Base-by-base conservation (phyloP, 805 yeast genomes). In the Barnettozyma sucrosica region DNA sequence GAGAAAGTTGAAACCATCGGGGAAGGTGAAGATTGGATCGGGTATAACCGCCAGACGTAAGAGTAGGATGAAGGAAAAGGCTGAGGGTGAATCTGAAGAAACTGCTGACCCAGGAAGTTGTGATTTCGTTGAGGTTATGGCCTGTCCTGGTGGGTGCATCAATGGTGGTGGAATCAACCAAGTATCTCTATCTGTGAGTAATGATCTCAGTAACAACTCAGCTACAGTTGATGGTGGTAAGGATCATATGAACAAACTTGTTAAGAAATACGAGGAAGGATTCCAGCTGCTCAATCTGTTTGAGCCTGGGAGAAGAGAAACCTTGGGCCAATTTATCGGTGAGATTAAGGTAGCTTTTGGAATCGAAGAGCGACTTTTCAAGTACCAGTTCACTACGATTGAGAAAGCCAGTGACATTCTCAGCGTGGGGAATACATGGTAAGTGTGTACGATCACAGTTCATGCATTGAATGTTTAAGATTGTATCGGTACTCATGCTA, bases 121-220 rank as follows among this genome's bases (percentile, higher is more conserved):
- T 55, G 93, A 88, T 52, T 87, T 85, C 55, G 86, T 92, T 6
- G 99, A 93, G 59, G 85, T 93, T 40, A 92, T 89, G 97, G 99
- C 99, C 1, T 93, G 99, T 64, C 99, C 99, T 6, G 89, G 88
- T 25, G 99, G 99, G 1, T 93, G 98, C 61, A 86, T 90, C 48
- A 93, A 92, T 59, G 99, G 99, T 10, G 98, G 99, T 20, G 99
- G 99, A 0, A 90, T 89, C 57, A 60, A 55, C 36, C 49, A 45
- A 44, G 45, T 43, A 4, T 46, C 51, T 14, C 36, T 44, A 3
- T 41, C 43, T n/a, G 40, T 39, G 45, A 38, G 20, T 20, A 33
- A 26, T 4, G 44, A 44, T 11, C 23, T 45, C 20, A 45, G 30
- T 14, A 32, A 37, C 36, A 55, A 52, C 16, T 13, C 16, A 14